Conservation (phyloP, 2,329 filamentous ascomycete species). For the Fusarium sp. region DNA sequence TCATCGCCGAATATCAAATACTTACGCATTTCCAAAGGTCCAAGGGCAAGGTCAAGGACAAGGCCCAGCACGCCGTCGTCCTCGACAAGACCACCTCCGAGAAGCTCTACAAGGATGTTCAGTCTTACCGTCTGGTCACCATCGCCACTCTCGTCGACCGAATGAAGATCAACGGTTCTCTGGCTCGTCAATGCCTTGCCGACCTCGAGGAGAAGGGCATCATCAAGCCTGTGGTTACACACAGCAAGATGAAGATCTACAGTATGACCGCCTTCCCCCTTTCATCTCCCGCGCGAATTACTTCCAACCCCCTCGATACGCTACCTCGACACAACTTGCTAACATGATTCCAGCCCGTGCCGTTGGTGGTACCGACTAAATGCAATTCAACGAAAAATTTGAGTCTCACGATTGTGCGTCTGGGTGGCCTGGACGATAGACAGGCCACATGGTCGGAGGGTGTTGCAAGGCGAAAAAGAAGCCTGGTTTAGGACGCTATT, state of each 20-base stretch:
- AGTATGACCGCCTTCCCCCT: slow-evolving; percentile 63
- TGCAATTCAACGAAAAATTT: slow-evolving; percentile 48
- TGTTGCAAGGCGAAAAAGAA: slow-evolving; percentile 49
- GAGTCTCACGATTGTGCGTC: slow-evolving; percentile 54
- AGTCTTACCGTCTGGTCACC: slow-evolving; percentile 99
- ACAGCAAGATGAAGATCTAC: slow-evolving; percentile 99
- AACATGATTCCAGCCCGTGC: slow-evolving; percentile 64
- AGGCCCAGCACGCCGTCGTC: slow-evolving; percentile 99
- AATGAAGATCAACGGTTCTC: slow-evolving; percentile 99
- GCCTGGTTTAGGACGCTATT: slow-evolving; percentile 55
- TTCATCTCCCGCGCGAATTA: slow-evolving; percentile 12
- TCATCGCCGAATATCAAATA: slow-evolving; percentile 31
- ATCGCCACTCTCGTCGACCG: slow-evolving; percentile 98
- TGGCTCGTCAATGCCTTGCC: slow-evolving; percentile 87
- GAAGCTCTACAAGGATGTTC: slow-evolving; percentile 99
- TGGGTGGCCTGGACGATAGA: slow-evolving; percentile 52
- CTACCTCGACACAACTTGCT: slow-evolving; percentile 40
- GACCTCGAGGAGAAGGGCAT: slow-evolving; percentile 98
- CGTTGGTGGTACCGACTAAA: slow-evolving; percentile 62
- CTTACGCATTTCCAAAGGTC: slow-evolving; percentile 46
- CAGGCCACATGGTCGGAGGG: slow-evolving; percentile 50
- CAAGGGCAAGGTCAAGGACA: slow-evolving; percentile 93
- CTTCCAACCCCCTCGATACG: not conserved
- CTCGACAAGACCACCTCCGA: slow-evolving; percentile 98
- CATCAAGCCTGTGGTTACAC: slow-evolving; percentile 97